A percentile compares a stretch with the other conserved stretches of the same genome.
Conservation (phyloP, 2,329 filamentous ascomycete genomes). For the Exophiala viscosa region DNA sequence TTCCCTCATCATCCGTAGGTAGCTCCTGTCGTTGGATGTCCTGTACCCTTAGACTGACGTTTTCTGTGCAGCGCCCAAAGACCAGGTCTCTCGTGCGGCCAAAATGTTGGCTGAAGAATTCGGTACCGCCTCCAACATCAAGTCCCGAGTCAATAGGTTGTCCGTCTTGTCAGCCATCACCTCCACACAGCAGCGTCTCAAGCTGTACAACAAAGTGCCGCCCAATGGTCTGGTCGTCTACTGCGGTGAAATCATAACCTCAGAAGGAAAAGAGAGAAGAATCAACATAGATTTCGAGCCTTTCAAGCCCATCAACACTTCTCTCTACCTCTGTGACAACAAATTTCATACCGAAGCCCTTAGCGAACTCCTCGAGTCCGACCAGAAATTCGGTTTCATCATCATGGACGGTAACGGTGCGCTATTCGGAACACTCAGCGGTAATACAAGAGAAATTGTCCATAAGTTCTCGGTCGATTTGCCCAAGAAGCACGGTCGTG, state of each 20-base stretch:
- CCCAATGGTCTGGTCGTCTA: slow-evolving; percentile 97
- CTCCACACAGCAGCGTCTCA: slow-evolving; percentile 96
- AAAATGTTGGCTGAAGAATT: slow-evolving; percentile 99
- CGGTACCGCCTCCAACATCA: slow-evolving; percentile 98
- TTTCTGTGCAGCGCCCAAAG: slow-evolving; percentile 74
- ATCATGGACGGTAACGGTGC: slow-evolving; percentile 99
- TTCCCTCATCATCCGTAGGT: slow-evolving; percentile 93
- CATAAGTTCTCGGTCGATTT: slow-evolving; percentile 99
- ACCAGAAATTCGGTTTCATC: slow-evolving; percentile 99
- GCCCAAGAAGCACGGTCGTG: slow-evolving; percentile 99
- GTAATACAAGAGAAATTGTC: slow-evolving; percentile 92
- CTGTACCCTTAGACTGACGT: slow-evolving; percentile 3
- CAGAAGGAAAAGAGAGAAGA: slow-evolving; percentile 97
- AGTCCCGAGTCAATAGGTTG: slow-evolving; percentile 97
- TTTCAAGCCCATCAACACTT: slow-evolving; percentile 99
- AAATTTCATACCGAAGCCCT: slow-evolving; percentile 99
- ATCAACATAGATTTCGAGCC: slow-evolving; percentile 99
- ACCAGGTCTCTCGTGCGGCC: slow-evolving; percentile 89
- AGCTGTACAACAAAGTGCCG: slow-evolving; percentile 98
- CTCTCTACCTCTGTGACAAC: slow-evolving; percentile 98
- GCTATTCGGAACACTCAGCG: slow-evolving; percentile 92
- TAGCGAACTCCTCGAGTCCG: slow-evolving; percentile 93
- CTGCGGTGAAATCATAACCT: slow-evolving; percentile 99
- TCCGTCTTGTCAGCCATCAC: slow-evolving; percentile 98
- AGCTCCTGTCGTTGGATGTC: slow-evolving; percentile 13